Conservation (phyloP, 164 flowering plant species). For the Aristolochia fimbriata region DNA sequence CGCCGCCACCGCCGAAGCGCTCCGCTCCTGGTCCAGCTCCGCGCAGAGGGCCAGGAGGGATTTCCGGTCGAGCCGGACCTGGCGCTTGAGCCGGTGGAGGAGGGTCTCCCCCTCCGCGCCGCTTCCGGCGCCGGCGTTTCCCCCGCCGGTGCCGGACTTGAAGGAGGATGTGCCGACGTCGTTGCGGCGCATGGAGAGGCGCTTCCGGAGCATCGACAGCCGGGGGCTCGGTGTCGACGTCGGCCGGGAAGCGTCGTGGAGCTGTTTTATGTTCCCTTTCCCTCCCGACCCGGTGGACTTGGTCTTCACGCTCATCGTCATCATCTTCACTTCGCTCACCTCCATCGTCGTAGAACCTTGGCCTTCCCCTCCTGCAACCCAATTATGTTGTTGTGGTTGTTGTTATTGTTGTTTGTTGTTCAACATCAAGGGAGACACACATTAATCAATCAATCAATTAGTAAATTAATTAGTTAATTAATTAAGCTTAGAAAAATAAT, state of each 20-base stretch:
- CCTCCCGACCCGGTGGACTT: neutral
- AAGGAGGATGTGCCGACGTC: slow-evolving; percentile 13
- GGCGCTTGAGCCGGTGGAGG: slow-evolving; percentile 39
- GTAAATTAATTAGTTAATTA: too few relatives aligned
- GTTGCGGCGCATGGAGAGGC: slow-evolving; percentile 27
- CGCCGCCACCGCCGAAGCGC: slow-evolving; percentile 69
- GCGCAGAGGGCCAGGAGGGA: slow-evolving; percentile 45
- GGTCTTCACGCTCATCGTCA: slow-evolving; percentile 10
- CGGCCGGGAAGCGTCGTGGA: slow-evolving; percentile 26
- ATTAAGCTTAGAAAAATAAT: too few relatives aligned
- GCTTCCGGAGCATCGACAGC: slow-evolving; percentile 22
- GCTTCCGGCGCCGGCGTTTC: too few relatives aligned
- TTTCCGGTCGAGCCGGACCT: slow-evolving; percentile 42
- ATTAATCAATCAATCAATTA: too few relatives aligned
- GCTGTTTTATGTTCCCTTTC: neutral
- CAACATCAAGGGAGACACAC: too few relatives aligned
- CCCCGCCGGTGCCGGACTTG: too few relatives aligned
- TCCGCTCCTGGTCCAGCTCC: slow-evolving; percentile 85
- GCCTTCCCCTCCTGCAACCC: too few relatives aligned
- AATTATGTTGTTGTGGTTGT: too few relatives aligned
- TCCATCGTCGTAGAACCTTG: too few relatives aligned
- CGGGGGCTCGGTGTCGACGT: slow-evolving; percentile 41
- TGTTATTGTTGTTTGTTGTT: too few relatives aligned
- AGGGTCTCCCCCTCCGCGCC: slow-evolving; percentile 24
- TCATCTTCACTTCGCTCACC: slow-evolving; percentile 25